phyloP scores from a whole-genome alignment of 164 flowering plant species.

The Magnolia officinalis region DNA sequence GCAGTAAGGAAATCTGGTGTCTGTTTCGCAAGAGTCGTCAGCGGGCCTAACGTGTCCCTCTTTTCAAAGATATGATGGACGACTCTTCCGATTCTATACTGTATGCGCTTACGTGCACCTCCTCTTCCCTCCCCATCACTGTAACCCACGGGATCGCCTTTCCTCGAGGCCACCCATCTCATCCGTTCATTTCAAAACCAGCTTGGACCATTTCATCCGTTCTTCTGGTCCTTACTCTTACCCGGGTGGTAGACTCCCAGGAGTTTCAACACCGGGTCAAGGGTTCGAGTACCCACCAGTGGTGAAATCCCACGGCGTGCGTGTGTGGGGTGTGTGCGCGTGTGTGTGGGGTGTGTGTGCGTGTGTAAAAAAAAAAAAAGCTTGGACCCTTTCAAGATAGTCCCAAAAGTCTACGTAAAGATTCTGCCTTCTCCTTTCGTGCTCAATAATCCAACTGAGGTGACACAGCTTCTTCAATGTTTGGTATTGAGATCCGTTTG shows the following conservation, averaged over 20 bases:
- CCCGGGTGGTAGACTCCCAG: too few relatives aligned
- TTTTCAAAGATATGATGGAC: slow-evolving; percentile 39
- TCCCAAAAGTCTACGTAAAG: not conserved
- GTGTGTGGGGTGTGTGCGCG: too few relatives aligned
- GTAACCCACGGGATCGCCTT: not conserved
- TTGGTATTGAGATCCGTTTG: not conserved
- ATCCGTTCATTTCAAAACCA: not conserved
- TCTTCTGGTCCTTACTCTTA: too few relatives aligned
- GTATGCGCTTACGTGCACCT: not conserved
- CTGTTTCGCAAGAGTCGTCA: not conserved
- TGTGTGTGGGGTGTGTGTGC: too few relatives aligned
- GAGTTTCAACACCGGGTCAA: too few relatives aligned
- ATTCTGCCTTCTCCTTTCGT: not conserved
- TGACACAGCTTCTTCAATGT: not conserved
- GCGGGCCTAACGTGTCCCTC: not conserved
- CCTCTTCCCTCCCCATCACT: not conserved
- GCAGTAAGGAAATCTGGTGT: slow-evolving; percentile 19
- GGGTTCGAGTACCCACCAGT: too few relatives aligned
- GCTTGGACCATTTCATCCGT: not conserved
- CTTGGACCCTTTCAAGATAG: not conserved
- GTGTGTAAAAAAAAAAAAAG: too few relatives aligned
- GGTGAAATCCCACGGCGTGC: too few relatives aligned
- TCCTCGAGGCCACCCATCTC: not conserved
- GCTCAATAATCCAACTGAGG: not conserved
- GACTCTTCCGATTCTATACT: slow-evolving; percentile 3